A percentile compares a stretch with the other conserved stretches of the same genome.
Conservation (phyloP, 108 stramenopile species). For the Mediolabrus comicus region DNA sequence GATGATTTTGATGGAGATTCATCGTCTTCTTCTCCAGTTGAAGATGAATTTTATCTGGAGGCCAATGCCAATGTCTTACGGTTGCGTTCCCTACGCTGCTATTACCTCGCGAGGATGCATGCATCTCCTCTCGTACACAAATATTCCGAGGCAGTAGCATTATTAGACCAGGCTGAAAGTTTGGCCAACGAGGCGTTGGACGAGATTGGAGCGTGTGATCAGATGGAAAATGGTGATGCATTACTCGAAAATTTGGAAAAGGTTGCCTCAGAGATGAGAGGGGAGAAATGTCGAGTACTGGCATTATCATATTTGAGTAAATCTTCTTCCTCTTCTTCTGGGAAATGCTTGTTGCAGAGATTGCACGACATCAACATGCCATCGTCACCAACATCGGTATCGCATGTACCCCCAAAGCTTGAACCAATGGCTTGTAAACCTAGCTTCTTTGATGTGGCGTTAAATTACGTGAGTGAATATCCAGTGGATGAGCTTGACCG, state of each 20-base stretch:
- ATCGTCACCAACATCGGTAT: conserved; percentile 19
- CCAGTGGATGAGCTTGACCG: conserved; percentile 52
- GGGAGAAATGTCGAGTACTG: conserved; percentile 39
- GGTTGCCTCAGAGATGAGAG: conserved; percentile 40
- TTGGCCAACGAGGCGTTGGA: conserved; percentile 65
- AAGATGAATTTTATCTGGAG: conserved; percentile 76
- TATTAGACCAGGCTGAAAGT: conserved; percentile 59
- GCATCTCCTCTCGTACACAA: conserved; percentile 37
- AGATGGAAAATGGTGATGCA: conserved; percentile 57
- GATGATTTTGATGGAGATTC: conserved; percentile 19
- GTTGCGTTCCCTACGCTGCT: conserved; percentile 65
- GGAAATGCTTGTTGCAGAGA: conserved; percentile 50
- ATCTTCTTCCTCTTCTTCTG: conserved; percentile 27
- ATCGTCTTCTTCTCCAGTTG: conserved; percentile 26
- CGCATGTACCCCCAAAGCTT: conserved; percentile 39
- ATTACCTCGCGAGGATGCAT: conserved; percentile 56
- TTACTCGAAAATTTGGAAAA: conserved; percentile 56
- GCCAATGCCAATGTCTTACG: conserved; percentile 78
- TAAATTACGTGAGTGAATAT: conserved; percentile 54
- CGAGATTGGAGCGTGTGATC: conserved; percentile 83
- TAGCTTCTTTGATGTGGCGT: conserved; percentile 79
- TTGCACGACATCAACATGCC: conserved; percentile 69
- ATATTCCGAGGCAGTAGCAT: conserved; percentile 51
- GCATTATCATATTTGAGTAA: conserved; percentile 33
- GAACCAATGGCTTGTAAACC: conserved; percentile 64